These are phyloP conservation scores for Hemileccinum hortonii DNA, from an alignment of 1,284 basidiomycete genomes.

Conservation along the genomic window DNA sequence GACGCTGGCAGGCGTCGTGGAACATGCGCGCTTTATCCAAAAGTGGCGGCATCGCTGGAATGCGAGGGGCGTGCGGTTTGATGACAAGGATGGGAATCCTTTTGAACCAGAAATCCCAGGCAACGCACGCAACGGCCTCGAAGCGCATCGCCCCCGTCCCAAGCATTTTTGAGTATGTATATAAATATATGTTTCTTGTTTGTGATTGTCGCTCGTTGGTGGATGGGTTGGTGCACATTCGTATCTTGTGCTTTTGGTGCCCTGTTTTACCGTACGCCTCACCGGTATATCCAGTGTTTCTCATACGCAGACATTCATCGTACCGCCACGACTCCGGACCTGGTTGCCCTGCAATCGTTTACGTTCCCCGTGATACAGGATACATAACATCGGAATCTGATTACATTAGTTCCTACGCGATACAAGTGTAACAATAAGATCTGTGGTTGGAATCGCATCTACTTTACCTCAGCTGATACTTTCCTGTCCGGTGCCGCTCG, in stretches of 20 bases:
- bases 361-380: not conserved
- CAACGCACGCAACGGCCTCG: slow-evolving; percentile 3
- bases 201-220: not conserved
- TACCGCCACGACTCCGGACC: not conserved
- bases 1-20: slow-evolving; percentile 34
- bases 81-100: slow-evolving; percentile 38
- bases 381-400: not conserved
- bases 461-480: not conserved
- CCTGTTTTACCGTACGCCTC: not conserved
- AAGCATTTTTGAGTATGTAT: not conserved
- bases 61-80: slow-evolving; percentile 37
- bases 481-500: not conserved
- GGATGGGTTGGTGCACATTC: not conserved
- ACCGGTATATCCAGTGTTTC: not conserved
- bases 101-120: slow-evolving; percentile 25
- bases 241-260: not conserved
- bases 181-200: not conserved
- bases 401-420: not conserved
- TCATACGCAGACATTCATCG: not conserved
- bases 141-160: not conserved
- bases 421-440: not conserved
- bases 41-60: slow-evolving; percentile 40
- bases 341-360: not conserved
- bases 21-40: slow-evolving; percentile 34
- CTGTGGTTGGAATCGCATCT: too few relatives aligned